These are phyloP conservation scores for Xylaria acuta DNA, from an alignment of 495 filamentous ascomycete species.

Conservation along the genomic window DNA sequence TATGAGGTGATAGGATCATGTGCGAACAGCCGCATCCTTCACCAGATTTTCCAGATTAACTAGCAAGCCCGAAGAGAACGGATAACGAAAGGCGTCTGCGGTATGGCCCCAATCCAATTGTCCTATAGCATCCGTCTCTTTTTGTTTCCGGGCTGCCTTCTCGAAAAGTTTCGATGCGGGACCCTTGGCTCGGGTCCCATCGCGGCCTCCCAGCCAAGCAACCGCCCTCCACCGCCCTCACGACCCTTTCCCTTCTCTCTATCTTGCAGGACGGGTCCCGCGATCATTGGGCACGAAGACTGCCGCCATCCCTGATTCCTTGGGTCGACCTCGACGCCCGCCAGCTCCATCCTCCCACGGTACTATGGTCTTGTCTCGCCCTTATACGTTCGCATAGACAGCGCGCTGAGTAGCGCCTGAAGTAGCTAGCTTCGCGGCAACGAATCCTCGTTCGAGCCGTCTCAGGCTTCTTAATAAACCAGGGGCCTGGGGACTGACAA, in stretches of 20 bases:
- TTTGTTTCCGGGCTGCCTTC: constrained; percentile 25
- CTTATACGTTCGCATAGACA: constrained; percentile 34
- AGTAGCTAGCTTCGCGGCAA: constrained; percentile 25
- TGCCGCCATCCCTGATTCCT: constrained; percentile 42
- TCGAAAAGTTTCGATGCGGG: constrained; percentile 22
- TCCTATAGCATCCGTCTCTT: constrained; percentile 16
- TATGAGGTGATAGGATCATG: background rate
- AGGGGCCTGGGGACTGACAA: constrained; percentile 23
- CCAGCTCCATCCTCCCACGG: constrained; percentile 23
- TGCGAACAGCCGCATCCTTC: constrained; percentile 20
- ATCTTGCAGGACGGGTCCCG: constrained; percentile 32
- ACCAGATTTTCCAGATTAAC: constrained; percentile 8
- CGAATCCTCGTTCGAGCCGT: constrained; percentile 23
- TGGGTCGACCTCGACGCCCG: constrained; percentile 33
- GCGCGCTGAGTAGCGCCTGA: constrained; percentile 30
- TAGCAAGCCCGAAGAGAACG: background rate
- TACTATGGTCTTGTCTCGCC: constrained; percentile 24
- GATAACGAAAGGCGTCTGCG: constrained; percentile 7
- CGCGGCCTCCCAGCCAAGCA: constrained; percentile 37
- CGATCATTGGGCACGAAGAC: constrained; percentile 43
- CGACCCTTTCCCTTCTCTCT: constrained; percentile 35
- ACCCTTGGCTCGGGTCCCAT: constrained; percentile 17
- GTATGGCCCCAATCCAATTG: constrained; percentile 14
- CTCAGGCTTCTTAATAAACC: constrained; percentile 9
- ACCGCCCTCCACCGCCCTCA: constrained; percentile 38